Base-by-base conservation (phyloP, 148 eudicot genomes). In the Nepenthes gracilis region DNA sequence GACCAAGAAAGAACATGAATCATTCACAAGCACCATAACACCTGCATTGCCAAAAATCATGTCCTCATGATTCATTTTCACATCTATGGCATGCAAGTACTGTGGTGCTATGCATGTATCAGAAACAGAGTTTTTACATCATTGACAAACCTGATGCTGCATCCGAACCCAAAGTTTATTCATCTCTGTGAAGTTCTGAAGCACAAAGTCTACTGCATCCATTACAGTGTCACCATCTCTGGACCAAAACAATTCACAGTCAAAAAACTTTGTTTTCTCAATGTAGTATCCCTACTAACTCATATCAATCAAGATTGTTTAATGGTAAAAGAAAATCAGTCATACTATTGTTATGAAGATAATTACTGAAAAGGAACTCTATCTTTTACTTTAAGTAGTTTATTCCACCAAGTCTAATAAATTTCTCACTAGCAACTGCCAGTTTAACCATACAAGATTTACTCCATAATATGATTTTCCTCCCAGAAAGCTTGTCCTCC, bases 181-280 rank as follows among this genome's bases (percentile, higher is more conserved):
- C 99, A 93, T 93, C 84, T 93, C 99, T 9, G 73, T 78, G 61
- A 93, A 93, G 79, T 93, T 93, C 68, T 93, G 99, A 55, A 93
- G 80, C 71, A 89, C 99, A 82, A 93, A 93, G 55, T 93, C 99
- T 47, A 93, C 96, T 67, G 96, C 99, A 80, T 93, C 98, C 95
- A 82, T 84, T 57, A 88, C 80, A 36, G 82, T 76, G 62, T 84
- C 94, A 65, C 81, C 92, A 69, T 78, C 95, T 76, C 99, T 93
- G 75, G 62, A 82, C 14, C 56, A 60, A 74, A 64, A 66, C 12
- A 36, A 61, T 43, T 49, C 12, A 23, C 43, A 65, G 7, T 49
- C 37, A 47, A 64, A 37, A 8, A 23, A 23, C 23, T 40, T 15
- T 33, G 33, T 15, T 13, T 13, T 65, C 1, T 43, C n/a, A 33